Conservation (phyloP, 2,329 filamentous ascomycete genomes). For the Nigrospora oryzae region DNA sequence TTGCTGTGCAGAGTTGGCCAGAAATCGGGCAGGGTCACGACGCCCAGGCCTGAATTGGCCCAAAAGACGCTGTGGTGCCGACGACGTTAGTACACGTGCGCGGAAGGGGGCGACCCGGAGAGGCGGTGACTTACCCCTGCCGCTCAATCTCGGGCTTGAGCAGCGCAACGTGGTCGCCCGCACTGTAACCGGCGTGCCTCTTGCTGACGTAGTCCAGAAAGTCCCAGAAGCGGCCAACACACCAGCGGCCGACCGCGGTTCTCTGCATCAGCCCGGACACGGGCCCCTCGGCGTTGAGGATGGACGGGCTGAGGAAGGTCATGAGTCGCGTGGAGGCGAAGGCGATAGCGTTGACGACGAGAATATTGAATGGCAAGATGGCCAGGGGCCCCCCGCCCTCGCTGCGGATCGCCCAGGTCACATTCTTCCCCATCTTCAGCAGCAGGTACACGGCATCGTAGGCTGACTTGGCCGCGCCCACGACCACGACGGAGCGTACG, state of each 20-base stretch:
- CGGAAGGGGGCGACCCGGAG: no score
- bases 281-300: constrained; percentile 4
- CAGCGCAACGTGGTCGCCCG: neutral
- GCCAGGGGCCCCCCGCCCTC: constrained; percentile 7
- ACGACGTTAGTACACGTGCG: neutral
- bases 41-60: constrained; percentile 4
- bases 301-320: constrained; percentile 6
- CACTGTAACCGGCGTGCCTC: constrained; percentile 1
- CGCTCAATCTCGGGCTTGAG: constrained; percentile 3
- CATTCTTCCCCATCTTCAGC: constrained; percentile 5
- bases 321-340: constrained; percentile 5
- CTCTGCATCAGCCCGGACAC: constrained; percentile 3
- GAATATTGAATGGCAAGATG: constrained; percentile 6
- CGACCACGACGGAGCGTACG: constrained; percentile 2
- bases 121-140: neutral
- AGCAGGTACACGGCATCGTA: constrained; percentile 8
- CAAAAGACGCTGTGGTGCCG: constrained; percentile 4
- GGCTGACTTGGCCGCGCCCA: constrained; percentile 8
- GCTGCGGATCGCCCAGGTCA: constrained; percentile 8
- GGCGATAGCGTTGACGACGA: constrained; percentile 3
- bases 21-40: constrained; percentile 7
- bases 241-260: constrained; percentile 3
- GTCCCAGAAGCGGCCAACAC: constrained; percentile 1
- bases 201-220: neutral
- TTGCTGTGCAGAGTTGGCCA: constrained; percentile 5